These are phyloP conservation scores for Phytopythium kandeliae DNA, from an alignment of 352 stramenopile genomes.

Conservation along the genomic window DNA sequence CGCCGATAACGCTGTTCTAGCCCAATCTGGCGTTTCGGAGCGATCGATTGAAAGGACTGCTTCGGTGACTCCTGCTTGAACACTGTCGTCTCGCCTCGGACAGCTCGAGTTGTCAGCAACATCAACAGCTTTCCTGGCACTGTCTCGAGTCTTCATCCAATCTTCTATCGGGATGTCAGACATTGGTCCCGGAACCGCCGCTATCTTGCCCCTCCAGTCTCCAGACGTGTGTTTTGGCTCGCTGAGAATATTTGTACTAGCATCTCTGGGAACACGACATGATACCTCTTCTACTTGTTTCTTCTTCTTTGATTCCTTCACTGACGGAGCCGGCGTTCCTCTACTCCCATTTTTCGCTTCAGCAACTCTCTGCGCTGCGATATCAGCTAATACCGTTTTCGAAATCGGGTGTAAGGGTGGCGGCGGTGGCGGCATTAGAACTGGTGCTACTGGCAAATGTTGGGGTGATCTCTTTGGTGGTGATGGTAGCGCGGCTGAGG, in stretches of 20 bases:
- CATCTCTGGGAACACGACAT: not conserved
- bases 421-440: slow-evolving; percentile 25
- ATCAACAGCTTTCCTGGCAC: slow-evolving; percentile 38
- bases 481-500: slow-evolving; percentile 14
- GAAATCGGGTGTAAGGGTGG: slow-evolving; percentile 5
- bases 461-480: slow-evolving; percentile 13
- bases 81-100: not conserved
- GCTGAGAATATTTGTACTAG: not conserved
- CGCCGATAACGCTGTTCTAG: slow-evolving; percentile 21
- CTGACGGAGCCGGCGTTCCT: not conserved
- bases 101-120: slow-evolving; percentile 10
- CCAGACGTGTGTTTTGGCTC: not conserved
- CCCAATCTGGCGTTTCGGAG: slow-evolving; percentile 58
- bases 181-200: slow-evolving; percentile 42
- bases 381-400: not conserved
- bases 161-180: slow-evolving; percentile 54
- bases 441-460: slow-evolving; percentile 1
- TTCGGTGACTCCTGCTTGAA: not conserved
- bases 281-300: not conserved
- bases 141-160: slow-evolving; percentile 66
- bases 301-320: slow-evolving; percentile 2
- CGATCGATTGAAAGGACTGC: slow-evolving; percentile 33
- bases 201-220: slow-evolving; percentile 41
- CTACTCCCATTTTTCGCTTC: not conserved
- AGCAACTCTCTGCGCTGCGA: not conserved